Evolutionary conservation across 2,329 filamentous ascomycete genomes (phyloP), one percentile per base, ranked within the genome.

Genomic region (Rhinocladiella mackenziei): DNA sequence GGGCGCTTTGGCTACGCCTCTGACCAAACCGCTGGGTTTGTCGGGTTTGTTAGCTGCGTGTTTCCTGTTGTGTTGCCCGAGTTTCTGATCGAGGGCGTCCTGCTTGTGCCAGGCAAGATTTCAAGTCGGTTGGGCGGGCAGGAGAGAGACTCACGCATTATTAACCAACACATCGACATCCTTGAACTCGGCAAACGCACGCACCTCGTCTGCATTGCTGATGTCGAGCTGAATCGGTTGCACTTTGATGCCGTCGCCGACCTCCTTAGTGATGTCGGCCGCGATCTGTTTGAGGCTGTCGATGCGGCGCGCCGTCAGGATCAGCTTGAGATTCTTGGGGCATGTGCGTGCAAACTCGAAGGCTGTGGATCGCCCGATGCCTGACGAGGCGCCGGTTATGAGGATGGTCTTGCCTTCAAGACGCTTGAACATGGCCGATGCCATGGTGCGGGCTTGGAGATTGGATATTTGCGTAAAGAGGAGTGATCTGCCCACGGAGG

Each of bases 391-490:
- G 44, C 92, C 92, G 5, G 92, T 97, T 53, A 98, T 78, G 47
- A 97, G 68, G 47, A 97, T 74, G 3, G 89, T 97, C 72, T 97
- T 97, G 76, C 89, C 89, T 60, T 84, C 77, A 49, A 98, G 85
- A 70, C 91, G 88, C 66, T 87, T 84, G 53, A 76, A 76, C 68
- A 84, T 81, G 61, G 84, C 80, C 25, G 86, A 77, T 23, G 75
- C 66, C 79, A 83, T 83, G 48, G 66, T 76, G 59, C 74, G 2
- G 31, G 33, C 7, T 32, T 3, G 29, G 10, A 10, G 14, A 10
- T 15, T 11, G 9, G 29, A 11, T 26, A 11, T 10, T 15, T 32
- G 29, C 10, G 14, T 3, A 15, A n/a, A 7, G 29, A 32, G 14
- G 29, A 26, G 23, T 26, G 23, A 2, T 26, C 23, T 26, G 23